These are phyloP conservation scores for Aspergillus mulundensis DNA, from an alignment of 495 filamentous ascomycete species.

Conservation along the genomic window DNA sequence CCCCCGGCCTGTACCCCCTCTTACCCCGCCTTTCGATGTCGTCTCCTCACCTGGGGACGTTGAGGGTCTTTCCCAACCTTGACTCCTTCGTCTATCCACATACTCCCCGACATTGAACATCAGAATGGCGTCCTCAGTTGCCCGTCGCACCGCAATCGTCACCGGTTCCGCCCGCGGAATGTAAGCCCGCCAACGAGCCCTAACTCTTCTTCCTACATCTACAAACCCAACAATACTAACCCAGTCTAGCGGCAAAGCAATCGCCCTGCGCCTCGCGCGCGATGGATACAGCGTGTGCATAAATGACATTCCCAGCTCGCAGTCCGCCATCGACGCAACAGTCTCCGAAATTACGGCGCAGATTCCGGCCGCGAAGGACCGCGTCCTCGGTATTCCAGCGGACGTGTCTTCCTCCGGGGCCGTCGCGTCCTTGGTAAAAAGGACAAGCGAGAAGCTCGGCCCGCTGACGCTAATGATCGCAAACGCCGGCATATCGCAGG, in stretches of 20 bases:
- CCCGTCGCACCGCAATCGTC: constrained; percentile 46
- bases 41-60: background rate
- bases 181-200: constrained; percentile 18
- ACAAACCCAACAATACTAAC: background rate
- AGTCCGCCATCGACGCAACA: constrained; percentile 41
- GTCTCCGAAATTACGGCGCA: constrained; percentile 35
- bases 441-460: constrained; percentile 44
- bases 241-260: constrained; percentile 48
- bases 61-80: no score
- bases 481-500: constrained; percentile 61
- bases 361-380: constrained; percentile 35
- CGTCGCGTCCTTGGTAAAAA: constrained; percentile 47
- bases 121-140: background rate
- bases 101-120: background rate
- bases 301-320: constrained; percentile 52
- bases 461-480: constrained; percentile 37
- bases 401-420: constrained; percentile 50
- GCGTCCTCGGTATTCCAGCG: constrained; percentile 35
- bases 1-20: background rate
- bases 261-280: constrained; percentile 53
- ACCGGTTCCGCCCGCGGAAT: constrained; percentile 57
- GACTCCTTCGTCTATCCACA: no score
- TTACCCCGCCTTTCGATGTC: background rate
- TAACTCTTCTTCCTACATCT: background rate
- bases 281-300: constrained; percentile 60